Conservation (phyloP, 177 flowering plant genomes). For the Tripterygium wilfordii region DNA sequence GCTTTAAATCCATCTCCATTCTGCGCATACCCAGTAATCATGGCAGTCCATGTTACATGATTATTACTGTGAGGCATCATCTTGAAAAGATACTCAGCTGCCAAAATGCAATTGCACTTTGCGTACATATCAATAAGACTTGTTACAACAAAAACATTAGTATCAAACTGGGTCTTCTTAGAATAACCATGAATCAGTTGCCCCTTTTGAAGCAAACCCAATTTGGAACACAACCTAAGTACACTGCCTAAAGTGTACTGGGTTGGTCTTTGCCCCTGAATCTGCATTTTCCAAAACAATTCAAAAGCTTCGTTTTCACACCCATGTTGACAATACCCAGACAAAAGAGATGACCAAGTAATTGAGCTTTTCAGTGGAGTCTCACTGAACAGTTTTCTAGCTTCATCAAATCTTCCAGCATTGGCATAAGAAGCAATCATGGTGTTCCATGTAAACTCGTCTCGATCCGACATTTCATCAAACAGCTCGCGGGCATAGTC, state of each 20-base stretch:
- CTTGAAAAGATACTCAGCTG: conserved; percentile 60
- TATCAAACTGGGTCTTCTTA: conserved; percentile 44
- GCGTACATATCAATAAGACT: conserved; percentile 84
- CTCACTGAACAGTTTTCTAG: conserved; percentile 1
- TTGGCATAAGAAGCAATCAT: conserved; percentile 17
- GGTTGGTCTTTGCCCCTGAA: conserved; percentile 53
- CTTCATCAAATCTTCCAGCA: not conserved
- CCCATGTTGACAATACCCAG: conserved; percentile 55
- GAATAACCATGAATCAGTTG: conserved; percentile 60
- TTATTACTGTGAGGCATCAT: conserved; percentile 30
- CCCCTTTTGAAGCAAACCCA: conserved; percentile 36
- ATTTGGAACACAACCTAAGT: conserved; percentile 53
- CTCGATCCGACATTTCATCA: conserved; percentile 56
- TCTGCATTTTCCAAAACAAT: conserved; percentile 58
- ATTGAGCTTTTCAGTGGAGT: conserved; percentile 37
- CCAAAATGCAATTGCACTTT: conserved; percentile 44
- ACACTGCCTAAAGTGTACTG: conserved; percentile 67
- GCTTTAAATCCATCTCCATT: conserved; percentile 48
- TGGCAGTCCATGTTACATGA: conserved; percentile 76
- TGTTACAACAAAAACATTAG: conserved; percentile 50
- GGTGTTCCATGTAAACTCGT: conserved; percentile 76
- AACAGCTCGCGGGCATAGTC: conserved; percentile 74
- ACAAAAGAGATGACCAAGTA: conserved; percentile 69
- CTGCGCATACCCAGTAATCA: conserved; percentile 71
- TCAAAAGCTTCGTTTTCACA: conserved; percentile 34